Conservation (phyloP, 2,329 filamentous ascomycete species). For the Chrysoporthe deuterocubensis region DNA sequence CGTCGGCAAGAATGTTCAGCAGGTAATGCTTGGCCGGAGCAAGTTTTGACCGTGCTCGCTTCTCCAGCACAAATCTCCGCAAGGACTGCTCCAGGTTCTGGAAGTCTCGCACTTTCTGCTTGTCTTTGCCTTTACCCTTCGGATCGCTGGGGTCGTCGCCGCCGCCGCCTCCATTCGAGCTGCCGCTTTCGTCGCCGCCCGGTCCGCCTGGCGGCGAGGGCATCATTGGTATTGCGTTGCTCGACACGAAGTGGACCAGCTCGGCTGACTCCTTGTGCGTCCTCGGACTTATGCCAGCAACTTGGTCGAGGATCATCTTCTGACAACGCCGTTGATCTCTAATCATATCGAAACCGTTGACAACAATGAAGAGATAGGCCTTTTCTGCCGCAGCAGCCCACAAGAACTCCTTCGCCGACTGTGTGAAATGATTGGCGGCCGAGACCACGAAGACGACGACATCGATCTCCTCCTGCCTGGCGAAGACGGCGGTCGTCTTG, state of each 20-base stretch:
- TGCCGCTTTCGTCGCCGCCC: conserved; percentile 57
- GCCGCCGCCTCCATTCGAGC: conserved; percentile 58
- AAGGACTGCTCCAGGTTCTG: conserved; percentile 86
- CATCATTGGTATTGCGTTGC: conserved; percentile 84
- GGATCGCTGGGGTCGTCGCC: conserved; percentile 61
- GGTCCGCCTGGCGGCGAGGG: conserved; percentile 60
- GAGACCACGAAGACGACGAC: conserved; percentile 98
- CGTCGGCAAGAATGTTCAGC: conserved; percentile 87
- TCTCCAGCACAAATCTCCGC: conserved; percentile 91
- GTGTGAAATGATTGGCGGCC: conserved; percentile 95
- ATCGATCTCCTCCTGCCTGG: conserved; percentile 96
- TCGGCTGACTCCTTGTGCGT: conserved; percentile 93
- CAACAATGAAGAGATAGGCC: conserved; percentile 98
- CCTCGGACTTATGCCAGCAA: conserved; percentile 82
- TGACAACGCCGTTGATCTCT: conserved; percentile 88
- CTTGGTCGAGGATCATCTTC: conserved; percentile 90
- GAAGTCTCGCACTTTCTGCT: conserved; percentile 88
- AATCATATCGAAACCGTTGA: conserved; percentile 96
- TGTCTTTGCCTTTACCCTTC: conserved; percentile 83
- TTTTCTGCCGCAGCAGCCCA: conserved; percentile 95
- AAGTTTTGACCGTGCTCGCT: conserved; percentile 91
- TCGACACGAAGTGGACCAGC: conserved; percentile 96
- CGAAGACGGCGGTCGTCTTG: conserved; percentile 96
- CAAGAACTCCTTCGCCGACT: conserved; percentile 97
- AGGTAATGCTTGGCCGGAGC: conserved; percentile 96